Percentiles rank a stretch among this genome's conserved stretches.
Conservation (phyloP, 2,329 filamentous ascomycete species). For the Blastomyces parvus region DNA sequence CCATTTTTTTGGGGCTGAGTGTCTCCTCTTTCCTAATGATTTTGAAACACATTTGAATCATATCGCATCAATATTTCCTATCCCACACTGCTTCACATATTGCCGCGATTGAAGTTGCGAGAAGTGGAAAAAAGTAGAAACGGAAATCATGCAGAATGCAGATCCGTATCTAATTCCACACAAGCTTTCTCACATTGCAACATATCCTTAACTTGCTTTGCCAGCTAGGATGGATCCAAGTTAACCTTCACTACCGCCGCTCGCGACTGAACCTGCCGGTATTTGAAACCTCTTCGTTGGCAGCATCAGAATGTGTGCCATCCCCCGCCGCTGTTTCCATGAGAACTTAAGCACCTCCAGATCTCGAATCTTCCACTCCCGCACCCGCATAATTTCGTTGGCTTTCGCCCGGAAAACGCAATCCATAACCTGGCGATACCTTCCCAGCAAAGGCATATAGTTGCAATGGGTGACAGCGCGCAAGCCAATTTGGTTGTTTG, state of each 20-base stretch:
- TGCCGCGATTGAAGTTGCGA: not conserved
- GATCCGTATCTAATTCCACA: not conserved
- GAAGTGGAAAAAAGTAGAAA: not conserved
- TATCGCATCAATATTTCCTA: not conserved
- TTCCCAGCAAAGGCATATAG: not conserved
- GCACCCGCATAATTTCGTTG: not conserved
- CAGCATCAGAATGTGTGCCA: not conserved
- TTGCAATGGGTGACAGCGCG: not conserved
- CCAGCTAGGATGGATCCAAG: not conserved
- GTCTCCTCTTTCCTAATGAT: not conserved
- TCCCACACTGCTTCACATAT: not conserved
- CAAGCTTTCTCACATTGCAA: not conserved
- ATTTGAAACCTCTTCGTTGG: not conserved
- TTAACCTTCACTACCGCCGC: not conserved
- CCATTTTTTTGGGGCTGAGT: not conserved
- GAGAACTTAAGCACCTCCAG: not conserved
- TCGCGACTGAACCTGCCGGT: not conserved
- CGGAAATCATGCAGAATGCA: not conserved
- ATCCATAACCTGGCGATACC: not conserved
- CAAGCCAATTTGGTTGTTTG: not conserved
- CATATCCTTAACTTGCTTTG: not conserved
- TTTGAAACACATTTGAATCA: not conserved
- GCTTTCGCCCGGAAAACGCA: not conserved
- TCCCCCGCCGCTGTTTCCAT: not conserved
- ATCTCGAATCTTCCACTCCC: not conserved